Percentiles rank a stretch among this genome's conserved stretches.
Conservation (phyloP, 352 stramenopile genomes). For the Aphanomyces stellatus region DNA sequence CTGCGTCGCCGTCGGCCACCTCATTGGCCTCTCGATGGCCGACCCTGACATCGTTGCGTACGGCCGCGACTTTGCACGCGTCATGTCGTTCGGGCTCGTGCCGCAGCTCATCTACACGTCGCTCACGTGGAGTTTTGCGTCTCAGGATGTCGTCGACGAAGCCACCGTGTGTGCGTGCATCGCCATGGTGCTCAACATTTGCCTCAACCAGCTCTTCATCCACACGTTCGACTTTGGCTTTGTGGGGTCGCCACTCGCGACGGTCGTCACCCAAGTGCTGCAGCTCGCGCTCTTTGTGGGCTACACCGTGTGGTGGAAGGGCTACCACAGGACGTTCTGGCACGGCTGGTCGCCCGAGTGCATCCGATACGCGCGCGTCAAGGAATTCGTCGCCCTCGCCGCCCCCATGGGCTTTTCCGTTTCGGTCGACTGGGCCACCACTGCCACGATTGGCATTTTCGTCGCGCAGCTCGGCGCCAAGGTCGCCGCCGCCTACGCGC, state of each 20-base stretch:
- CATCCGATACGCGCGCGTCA: slow-evolving; percentile 29
- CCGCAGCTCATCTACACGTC: slow-evolving; percentile 34
- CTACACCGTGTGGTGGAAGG: slow-evolving; percentile 39
- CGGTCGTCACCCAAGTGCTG: slow-evolving; percentile 34
- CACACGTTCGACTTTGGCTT: slow-evolving; percentile 31
- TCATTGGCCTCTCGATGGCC: slow-evolving; percentile 34
- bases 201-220: slow-evolving; percentile 37
- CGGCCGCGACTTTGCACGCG: slow-evolving; percentile 27
- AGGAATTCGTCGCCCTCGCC: slow-evolving; percentile 37
- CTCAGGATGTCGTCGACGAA: slow-evolving; percentile 32
- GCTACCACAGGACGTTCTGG: slow-evolving; percentile 39
- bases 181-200: slow-evolving; percentile 31
- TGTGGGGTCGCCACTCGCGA: slow-evolving; percentile 37
- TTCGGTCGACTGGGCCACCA: slow-evolving; percentile 36
- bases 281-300: slow-evolving; percentile 34
- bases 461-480: slow-evolving; percentile 34
- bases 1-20: slow-evolving; percentile 27
- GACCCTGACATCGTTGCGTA: slow-evolving; percentile 29
- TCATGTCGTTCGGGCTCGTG: slow-evolving; percentile 32
- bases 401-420: slow-evolving; percentile 40
- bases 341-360: slow-evolving; percentile 33
- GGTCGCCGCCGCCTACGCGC: slow-evolving; percentile 35
- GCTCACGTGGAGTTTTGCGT: slow-evolving; percentile 31
- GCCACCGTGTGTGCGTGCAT: slow-evolving; percentile 30
- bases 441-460: slow-evolving; percentile 29